Percentiles rank a stretch among this genome's conserved stretches.
These are phyloP conservation scores for Lepidium sativum DNA, from an alignment of 345 rosid species.

Conservation along the genomic window DNA sequence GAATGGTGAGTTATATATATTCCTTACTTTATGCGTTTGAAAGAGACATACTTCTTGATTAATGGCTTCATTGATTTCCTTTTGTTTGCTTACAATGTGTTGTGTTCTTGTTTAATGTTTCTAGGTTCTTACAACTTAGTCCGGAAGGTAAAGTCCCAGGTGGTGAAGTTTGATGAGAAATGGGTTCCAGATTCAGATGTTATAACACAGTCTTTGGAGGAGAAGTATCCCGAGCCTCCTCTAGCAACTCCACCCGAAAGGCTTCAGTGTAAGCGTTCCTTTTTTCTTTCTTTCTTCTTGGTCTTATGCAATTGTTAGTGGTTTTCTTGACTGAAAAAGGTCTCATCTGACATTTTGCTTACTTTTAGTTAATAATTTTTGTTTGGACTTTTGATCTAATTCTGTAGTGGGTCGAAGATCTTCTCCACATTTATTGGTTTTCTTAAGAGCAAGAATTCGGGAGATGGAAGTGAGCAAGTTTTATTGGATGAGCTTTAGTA, in stretches of 20 bases:
- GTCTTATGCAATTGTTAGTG: not conserved
- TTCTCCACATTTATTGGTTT: conserved; percentile 87
- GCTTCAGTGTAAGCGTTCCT: conserved; percentile 56
- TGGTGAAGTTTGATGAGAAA: conserved; percentile 65
- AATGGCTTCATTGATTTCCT: not conserved
- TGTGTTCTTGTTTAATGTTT: not conserved
- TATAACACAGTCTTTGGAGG: conserved; percentile 71
- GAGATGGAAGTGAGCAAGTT: conserved; percentile 74
- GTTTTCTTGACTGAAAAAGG: not conserved
- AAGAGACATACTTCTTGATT: not conserved
- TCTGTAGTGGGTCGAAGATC: conserved; percentile 72
- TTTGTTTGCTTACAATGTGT: not conserved
- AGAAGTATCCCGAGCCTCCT: conserved; percentile 79
- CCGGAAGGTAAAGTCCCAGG: conserved; percentile 95
- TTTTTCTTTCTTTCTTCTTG: not conserved
- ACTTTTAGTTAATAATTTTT: not conserved
- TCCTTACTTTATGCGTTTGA: not conserved
- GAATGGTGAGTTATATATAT: conserved; percentile 53
- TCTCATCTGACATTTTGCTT: not conserved
- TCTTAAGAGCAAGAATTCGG: conserved; percentile 80
- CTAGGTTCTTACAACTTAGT: conserved; percentile 73
- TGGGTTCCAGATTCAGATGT: conserved; percentile 98
- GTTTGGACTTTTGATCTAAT: conserved; percentile 2
- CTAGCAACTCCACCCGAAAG: conserved; percentile 70
- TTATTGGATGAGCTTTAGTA: conserved; percentile 61